Percentiles rank a stretch among this genome's conserved stretches.
Conservation (phyloP, 2,329 filamentous ascomycete genomes). For the Diplodia sapinea region DNA sequence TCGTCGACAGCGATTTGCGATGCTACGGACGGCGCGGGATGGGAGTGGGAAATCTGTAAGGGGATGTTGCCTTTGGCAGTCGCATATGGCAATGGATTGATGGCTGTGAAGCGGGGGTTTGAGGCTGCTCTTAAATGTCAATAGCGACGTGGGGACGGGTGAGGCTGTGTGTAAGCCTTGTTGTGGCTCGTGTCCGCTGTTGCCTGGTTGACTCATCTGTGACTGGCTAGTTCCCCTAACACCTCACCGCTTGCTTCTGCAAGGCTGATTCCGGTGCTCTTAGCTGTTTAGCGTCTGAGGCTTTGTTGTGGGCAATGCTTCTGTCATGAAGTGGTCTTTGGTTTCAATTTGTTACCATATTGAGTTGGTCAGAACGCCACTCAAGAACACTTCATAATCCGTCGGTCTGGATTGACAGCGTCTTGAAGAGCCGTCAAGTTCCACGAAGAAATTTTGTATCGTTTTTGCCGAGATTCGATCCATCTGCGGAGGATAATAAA, state of each 20-base stretch:
- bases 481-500: too few species aligned
- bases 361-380: too few species aligned
- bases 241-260: not conserved
- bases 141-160: not conserved
- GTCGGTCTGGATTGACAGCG: too few species aligned
- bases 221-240: not conserved
- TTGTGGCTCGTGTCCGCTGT: slow-evolving; percentile 22
- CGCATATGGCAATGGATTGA: not conserved
- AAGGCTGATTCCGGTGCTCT: not conserved
- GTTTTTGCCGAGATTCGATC: too few species aligned
- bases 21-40: not conserved
- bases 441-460: too few species aligned
- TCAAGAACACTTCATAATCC: too few species aligned
- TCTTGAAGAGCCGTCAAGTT: too few species aligned
- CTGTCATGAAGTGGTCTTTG: not conserved
- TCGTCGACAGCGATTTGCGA: not conserved
- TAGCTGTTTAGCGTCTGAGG: not conserved
- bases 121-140: not conserved
- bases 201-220: slow-evolving; percentile 15
- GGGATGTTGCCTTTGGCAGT: not conserved
- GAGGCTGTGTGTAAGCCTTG: slow-evolving; percentile 9
- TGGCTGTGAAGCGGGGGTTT: not conserved
- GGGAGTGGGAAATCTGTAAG: not conserved
- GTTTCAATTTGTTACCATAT: not conserved
- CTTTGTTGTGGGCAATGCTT: not conserved